phyloP scores from a whole-genome alignment of 176 grass and related monocot species.

The Chloris gayana region DNA sequence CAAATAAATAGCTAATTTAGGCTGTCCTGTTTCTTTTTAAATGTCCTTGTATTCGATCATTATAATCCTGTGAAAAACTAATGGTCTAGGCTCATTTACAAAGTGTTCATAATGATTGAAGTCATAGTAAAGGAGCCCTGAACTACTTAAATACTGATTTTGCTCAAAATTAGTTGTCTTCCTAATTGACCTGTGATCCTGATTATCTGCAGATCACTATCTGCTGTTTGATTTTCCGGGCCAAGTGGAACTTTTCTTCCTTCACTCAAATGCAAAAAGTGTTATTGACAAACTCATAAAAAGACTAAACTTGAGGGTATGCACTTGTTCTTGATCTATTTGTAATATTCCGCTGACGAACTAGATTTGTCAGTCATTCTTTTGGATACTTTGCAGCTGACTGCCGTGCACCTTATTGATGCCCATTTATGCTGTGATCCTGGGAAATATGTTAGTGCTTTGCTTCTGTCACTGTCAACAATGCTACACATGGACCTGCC shows the following conservation, averaged over 20 bases:
- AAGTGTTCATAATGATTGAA: slow-evolving; percentile 10
- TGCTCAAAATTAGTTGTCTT: slow-evolving; percentile 15
- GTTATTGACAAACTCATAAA: slow-evolving; percentile 76
- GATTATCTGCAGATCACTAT: slow-evolving; percentile 85
- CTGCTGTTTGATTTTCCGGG: slow-evolving; percentile 98
- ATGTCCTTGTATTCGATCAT: background rate
- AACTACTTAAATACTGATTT: background rate
- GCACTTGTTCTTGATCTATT: slow-evolving; percentile 11
- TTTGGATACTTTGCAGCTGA: slow-evolving; percentile 56
- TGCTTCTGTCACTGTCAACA: slow-evolving; percentile 91
- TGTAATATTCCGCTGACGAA: background rate
- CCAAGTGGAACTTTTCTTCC: slow-evolving; percentile 97
- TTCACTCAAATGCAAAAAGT: slow-evolving; percentile 87
- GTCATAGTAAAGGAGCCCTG: background rate
- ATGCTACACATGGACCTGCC: slow-evolving; percentile 92
- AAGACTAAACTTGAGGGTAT: slow-evolving; percentile 84
- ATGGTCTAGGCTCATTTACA: background rate
- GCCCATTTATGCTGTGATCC: slow-evolving; percentile 96
- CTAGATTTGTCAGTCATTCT: slow-evolving; percentile 7
- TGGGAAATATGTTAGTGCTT: slow-evolving; percentile 97
- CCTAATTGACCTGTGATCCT: slow-evolving; percentile 1
- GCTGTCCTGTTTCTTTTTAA: background rate
- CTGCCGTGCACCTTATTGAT: slow-evolving; percentile 84
- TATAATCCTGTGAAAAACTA: background rate
- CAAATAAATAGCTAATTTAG: background rate